Conservation (phyloP, 495 filamentous ascomycete species). For the Aspergillus bridgeri region DNA sequence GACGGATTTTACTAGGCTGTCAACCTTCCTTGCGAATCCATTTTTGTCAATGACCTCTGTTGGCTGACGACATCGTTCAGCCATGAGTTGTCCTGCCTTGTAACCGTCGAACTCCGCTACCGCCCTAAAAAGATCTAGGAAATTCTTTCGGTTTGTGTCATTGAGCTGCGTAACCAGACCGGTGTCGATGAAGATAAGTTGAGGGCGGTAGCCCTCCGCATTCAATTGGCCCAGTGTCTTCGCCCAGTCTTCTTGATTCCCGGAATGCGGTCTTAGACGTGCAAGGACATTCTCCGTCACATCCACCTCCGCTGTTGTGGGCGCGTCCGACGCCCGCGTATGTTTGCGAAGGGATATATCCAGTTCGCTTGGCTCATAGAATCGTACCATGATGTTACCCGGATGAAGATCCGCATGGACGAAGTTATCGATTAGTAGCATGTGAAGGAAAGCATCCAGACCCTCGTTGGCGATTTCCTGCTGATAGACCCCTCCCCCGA, state of each 20-base stretch:
- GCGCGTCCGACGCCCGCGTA: slow-evolving; percentile 49
- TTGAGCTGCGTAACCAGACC: slow-evolving; percentile 95
- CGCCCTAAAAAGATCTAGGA: slow-evolving; percentile 92
- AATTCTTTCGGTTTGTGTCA: slow-evolving; percentile 79
- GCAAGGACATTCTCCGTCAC: slow-evolving; percentile 83
- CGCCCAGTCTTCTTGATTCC: slow-evolving; percentile 65
- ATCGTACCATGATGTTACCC: slow-evolving; percentile 99
- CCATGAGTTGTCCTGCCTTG: slow-evolving; percentile 92
- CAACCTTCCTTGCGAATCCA: slow-evolving; percentile 92
- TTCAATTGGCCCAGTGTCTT: slow-evolving; percentile 75
- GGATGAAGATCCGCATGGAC: slow-evolving; percentile 98
- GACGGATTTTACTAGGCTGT: slow-evolving; percentile 85
- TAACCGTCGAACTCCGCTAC: slow-evolving; percentile 97
- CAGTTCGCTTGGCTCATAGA: slow-evolving; percentile 79
- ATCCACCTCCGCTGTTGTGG: slow-evolving; percentile 55
- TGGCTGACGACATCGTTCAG: slow-evolving; percentile 87
- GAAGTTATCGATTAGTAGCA: slow-evolving; percentile 98
- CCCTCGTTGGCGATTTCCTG: slow-evolving; percentile 94
- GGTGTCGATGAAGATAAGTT: slow-evolving; percentile 96
- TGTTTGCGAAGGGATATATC: slow-evolving; percentile 55
- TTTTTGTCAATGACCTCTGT: slow-evolving; percentile 83
- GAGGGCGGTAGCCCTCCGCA: slow-evolving; percentile 84
- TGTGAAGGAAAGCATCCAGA: slow-evolving; percentile 94
- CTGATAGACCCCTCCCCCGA: slow-evolving; percentile 90
- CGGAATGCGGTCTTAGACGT: slow-evolving; percentile 68